Base-by-base conservation (phyloP, 1,284 basidiomycete species). In the Inonotus hispidus region DNA sequence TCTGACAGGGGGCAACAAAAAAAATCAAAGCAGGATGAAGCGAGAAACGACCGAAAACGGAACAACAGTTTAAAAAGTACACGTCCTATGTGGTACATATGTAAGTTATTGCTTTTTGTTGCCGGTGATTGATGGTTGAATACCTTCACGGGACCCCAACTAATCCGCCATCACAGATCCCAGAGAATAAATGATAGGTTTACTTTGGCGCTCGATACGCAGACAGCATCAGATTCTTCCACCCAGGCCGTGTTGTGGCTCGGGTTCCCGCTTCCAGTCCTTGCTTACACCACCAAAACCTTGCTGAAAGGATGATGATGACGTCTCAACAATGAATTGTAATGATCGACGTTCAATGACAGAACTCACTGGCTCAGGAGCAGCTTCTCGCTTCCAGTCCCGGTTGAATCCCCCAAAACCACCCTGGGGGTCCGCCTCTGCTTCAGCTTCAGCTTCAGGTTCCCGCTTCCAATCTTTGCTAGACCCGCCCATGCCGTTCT, bases 381-480 rank as follows among this genome's bases (percentile, higher is more conserved):
- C 46, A 27, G 46, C 46, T 21, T 49, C 46, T 21, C 46, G 46
- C 4, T 53, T 56, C 60, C 53, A 61, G 45, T 59, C 58, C 38
- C 53, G 32, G 14, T 25, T 39, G 16, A 29, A 38, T 14, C 58
- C 49, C 21, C 58, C 58, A 27, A 59, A 53, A 3, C 52, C 38
- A 16, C 38, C 25, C 19, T 56, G 38, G 13, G 56, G 41, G 1
- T 43, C 46, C 13, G 53, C 5, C n/a, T 16, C 53, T 13, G 53
- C 53, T 10, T 55, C 46, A 11, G 53, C 16, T 19, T 16, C 53
- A 13, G 53, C 53, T n/a, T 55, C 53, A 7, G 53, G 14, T 27
- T 56, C 55, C 4, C 55, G n/a, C 39, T 54, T 57, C 61, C 54
- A 61, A 46, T 60, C 59, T 29, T 60, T 53, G 19, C 41, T n/a